Conservation (phyloP, 331 rosid genomes). For the Quercus lobata region DNA sequence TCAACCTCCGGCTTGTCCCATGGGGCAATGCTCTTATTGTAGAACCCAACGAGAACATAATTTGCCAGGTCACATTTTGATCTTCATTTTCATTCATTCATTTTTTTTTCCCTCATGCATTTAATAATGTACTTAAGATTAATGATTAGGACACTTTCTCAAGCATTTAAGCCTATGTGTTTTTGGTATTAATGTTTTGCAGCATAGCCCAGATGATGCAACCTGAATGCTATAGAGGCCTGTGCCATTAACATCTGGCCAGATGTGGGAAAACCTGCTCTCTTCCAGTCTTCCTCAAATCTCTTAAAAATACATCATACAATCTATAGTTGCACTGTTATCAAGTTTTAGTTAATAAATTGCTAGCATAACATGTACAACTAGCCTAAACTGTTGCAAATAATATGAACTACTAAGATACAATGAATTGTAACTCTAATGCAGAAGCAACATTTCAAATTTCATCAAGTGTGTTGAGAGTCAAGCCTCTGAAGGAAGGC, state of each 20-base stretch:
- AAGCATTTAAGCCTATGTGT: too few relatives aligned
- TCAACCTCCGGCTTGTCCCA: slow-evolving; percentile 16
- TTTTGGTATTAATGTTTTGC: slow-evolving; percentile 2
- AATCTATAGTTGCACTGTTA: neutral
- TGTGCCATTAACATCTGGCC: slow-evolving; percentile 31
- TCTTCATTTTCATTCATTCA: neutral
- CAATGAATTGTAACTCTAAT: neutral
- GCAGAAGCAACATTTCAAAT: slow-evolving; percentile 20
- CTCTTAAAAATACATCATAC: neutral
- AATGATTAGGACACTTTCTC: too few relatives aligned
- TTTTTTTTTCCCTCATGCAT: neutral
- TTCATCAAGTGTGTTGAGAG: slow-evolving; percentile 27
- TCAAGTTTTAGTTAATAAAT: neutral
- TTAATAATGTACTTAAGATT: too few relatives aligned
- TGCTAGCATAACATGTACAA: neutral
- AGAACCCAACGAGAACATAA: neutral
- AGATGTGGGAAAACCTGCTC: neutral
- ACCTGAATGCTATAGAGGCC: slow-evolving; percentile 29
- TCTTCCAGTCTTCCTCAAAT: neutral
- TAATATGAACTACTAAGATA: neutral
- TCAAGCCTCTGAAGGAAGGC: neutral
- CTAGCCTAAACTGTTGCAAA: neutral
- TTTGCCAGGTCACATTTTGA: slow-evolving; percentile 25
- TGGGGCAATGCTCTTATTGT: slow-evolving; percentile 14
- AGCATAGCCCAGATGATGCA: slow-evolving; percentile 39